Evolutionary conservation across 2,329 filamentous ascomycete species (phyloP).

Genomic region (Penicillium fuscoglaucum): DNA sequence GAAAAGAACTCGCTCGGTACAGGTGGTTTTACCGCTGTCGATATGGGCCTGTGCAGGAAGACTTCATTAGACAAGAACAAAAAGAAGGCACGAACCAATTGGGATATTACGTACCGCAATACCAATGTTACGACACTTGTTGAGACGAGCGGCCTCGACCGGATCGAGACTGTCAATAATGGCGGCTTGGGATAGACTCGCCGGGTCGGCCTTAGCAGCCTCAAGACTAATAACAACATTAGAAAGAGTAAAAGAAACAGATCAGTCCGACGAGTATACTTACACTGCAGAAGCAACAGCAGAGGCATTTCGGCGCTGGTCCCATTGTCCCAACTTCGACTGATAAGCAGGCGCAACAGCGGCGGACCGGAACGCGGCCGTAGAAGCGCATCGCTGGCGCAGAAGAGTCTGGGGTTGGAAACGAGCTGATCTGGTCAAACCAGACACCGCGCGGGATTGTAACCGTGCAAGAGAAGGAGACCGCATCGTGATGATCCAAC

Average conservation of each 20-base stretch:
- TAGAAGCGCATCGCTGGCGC: conserved; percentile 42
- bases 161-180: conserved; percentile 80
- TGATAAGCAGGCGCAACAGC: conserved; percentile 36
- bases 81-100: background rate
- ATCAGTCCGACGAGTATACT: conserved; percentile 17
- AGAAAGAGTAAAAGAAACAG: background rate
- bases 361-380: conserved; percentile 38
- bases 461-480: conserved; percentile 44
- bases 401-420: conserved; percentile 39
- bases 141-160: conserved; percentile 73
- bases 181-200: conserved; percentile 59
- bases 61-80: conserved; percentile 10
- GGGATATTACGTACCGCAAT: conserved; percentile 70
- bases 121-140: conserved; percentile 90
- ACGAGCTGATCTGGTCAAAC: conserved; percentile 38
- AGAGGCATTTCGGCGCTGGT: conserved; percentile 46
- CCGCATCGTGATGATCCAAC: conserved; percentile 40
- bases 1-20: conserved; percentile 93
- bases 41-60: conserved; percentile 73
- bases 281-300: conserved; percentile 48
- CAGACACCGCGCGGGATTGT: conserved; percentile 40
- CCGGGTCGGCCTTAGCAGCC: conserved; percentile 58
- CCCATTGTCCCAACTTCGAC: conserved; percentile 42
- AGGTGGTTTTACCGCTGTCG: conserved; percentile 96
- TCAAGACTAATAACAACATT: conserved; percentile 48